A percentile compares a stretch with the other conserved stretches of the same genome.
Conservation (phyloP, 2,329 filamentous ascomycete species). For the Polychaeton citri region DNA sequence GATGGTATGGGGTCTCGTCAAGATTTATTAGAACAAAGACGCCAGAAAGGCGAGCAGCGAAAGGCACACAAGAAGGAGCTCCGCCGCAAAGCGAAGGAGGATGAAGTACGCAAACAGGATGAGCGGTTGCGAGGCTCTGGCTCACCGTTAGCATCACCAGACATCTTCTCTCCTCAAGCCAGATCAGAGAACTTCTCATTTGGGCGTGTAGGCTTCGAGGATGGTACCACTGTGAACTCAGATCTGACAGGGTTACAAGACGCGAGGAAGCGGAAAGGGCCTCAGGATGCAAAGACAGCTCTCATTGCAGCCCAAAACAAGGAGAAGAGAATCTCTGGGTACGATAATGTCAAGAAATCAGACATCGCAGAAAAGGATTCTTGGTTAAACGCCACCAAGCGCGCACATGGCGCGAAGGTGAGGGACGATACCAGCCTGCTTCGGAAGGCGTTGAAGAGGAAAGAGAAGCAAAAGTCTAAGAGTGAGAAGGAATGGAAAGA, state of each 20-base stretch:
- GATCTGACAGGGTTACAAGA: slow-evolving; percentile 47
- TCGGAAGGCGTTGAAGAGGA: slow-evolving; percentile 90
- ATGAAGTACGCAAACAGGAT: slow-evolving; percentile 52
- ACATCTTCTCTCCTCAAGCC: slow-evolving; percentile 33
- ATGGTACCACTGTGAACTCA: slow-evolving; percentile 68
- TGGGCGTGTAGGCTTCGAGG: slow-evolving; percentile 77
- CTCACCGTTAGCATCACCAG: slow-evolving; percentile 35
- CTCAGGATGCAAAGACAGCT: slow-evolving; percentile 72
- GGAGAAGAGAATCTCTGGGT: slow-evolving; percentile 59
- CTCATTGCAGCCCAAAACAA: slow-evolving; percentile 80
- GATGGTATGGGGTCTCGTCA: slow-evolving; percentile 78
- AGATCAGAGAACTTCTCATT: slow-evolving; percentile 72
- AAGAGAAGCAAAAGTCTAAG: slow-evolving; percentile 81
- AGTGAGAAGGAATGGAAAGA: slow-evolving; percentile 70
- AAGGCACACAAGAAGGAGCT: slow-evolving; percentile 83
- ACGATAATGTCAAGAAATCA: slow-evolving; percentile 68
- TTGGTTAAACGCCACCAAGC: slow-evolving; percentile 83
- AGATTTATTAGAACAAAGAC: slow-evolving; percentile 79
- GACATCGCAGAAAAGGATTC: slow-evolving; percentile 87
- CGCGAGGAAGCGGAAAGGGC: slow-evolving; percentile 63
- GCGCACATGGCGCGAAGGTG: slow-evolving; percentile 78
- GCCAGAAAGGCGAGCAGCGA: slow-evolving; percentile 74
- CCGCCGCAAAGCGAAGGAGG: slow-evolving; percentile 61
- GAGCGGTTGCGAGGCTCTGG: slow-evolving; percentile 45
- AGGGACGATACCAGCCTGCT: slow-evolving; percentile 74